Evolutionary conservation across 1,284 basidiomycete species (phyloP).

Genomic region (Cryptococcus hybrid): DNA sequence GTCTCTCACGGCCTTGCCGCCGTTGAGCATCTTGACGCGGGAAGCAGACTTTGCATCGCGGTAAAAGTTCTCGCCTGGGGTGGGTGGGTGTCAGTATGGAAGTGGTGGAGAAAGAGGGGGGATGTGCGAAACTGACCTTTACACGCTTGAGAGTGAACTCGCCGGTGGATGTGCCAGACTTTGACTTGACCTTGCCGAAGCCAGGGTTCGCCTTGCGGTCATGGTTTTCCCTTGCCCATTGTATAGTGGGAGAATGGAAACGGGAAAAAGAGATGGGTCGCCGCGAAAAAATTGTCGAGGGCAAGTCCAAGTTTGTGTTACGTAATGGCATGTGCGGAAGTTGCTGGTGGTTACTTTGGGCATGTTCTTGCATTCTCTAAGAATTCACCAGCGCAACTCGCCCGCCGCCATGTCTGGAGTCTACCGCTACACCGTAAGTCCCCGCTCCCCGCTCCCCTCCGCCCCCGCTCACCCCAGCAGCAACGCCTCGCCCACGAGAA

Average conservation of each 20-base stretch:
- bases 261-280: no score
- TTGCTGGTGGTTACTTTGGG: no score
- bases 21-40: slow-evolving; percentile 83
- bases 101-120: not conserved
- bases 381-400: no score
- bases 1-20: slow-evolving; percentile 84
- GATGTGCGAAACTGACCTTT: slow-evolving; percentile 43
- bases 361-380: no score
- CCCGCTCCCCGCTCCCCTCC: not conserved
- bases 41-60: slow-evolving; percentile 82
- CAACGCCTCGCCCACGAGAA: slow-evolving; percentile 86
- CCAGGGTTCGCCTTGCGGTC: slow-evolving; percentile 39
- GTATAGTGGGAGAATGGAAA: slow-evolving; percentile 1
- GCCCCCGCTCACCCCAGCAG: slow-evolving; percentile 37
- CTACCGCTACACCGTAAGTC: slow-evolving; percentile 46
- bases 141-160: slow-evolving; percentile 61
- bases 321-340: no score
- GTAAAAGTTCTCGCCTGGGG: slow-evolving; percentile 78
- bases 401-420: not conserved
- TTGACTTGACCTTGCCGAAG: slow-evolving; percentile 41
- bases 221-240: slow-evolving; percentile 51
- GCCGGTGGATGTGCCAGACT: slow-evolving; percentile 28
- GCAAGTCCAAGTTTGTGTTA: not conserved
- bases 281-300: not conserved
- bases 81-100: no score